phyloP scores from a whole-genome alignment of 768 basidiomycete species.

The Tulasnella sp. region DNA sequence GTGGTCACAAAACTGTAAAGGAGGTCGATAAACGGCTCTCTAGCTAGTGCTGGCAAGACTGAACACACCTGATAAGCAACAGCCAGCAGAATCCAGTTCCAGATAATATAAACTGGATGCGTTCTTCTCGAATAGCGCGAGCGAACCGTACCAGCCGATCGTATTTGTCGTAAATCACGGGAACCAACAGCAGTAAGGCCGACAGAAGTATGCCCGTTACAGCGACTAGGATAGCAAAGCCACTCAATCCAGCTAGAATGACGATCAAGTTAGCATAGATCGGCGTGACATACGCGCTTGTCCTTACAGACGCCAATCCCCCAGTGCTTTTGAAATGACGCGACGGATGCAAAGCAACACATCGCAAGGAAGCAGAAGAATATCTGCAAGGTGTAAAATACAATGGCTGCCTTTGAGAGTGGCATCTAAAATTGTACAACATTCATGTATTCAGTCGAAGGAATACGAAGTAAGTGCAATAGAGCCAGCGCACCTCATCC shows the following conservation, averaged over 20 bases:
- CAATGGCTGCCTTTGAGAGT: conserved; percentile 68
- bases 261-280: neutral
- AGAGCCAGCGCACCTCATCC: conserved; percentile 50
- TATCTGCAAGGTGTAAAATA: conserved; percentile 61
- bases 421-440: conserved; percentile 49
- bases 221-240: conserved; percentile 74
- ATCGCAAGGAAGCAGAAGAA: conserved; percentile 92
- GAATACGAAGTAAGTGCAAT: neutral
- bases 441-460: conserved; percentile 7
- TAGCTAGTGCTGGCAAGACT: neutral
- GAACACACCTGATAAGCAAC: conserved; percentile 64
- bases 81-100: conserved; percentile 52
- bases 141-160: conserved; percentile 68
- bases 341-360: conserved; percentile 83
- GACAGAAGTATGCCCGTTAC: conserved; percentile 61
- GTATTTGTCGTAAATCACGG: conserved; percentile 74
- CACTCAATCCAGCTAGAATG: conserved; percentile 63
- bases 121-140: conserved; percentile 66
- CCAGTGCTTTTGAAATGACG: conserved; percentile 78
- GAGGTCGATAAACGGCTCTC: neutral
- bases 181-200: conserved; percentile 59
- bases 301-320: conserved; percentile 72
- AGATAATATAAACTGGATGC: conserved; percentile 73
- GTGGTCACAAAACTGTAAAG: conserved; percentile 22
- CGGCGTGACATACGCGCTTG: no score